Conservation (phyloP, 1,284 basidiomycete species). For the Pterula multifida region DNA sequence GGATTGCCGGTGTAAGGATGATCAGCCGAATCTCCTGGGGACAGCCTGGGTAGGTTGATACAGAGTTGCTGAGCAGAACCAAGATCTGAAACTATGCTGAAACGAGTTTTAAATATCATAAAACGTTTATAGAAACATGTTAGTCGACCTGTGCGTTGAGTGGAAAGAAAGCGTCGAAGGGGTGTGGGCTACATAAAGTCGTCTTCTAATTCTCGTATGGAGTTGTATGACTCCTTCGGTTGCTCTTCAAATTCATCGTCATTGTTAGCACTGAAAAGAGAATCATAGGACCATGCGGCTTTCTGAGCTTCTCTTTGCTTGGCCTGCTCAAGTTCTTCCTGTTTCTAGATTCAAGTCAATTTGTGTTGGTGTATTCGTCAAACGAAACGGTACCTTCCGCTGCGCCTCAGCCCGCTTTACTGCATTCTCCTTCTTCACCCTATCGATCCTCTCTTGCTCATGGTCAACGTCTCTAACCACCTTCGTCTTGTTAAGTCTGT, state of each 20-base stretch:
- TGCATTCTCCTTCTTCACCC: constrained; percentile 67
- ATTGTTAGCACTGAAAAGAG: constrained; percentile 41
- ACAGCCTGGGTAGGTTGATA: too few species aligned
- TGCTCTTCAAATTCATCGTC: constrained; percentile 20
- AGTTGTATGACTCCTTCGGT: constrained; percentile 22
- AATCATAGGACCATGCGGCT: constrained; percentile 66
- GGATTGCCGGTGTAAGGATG: too few species aligned
- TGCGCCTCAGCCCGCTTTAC: constrained; percentile 54
- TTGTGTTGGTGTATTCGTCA: too few species aligned
- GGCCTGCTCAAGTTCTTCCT: constrained; percentile 57
- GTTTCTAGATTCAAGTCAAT: constrained; percentile 35
- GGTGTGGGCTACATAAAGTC: constrained; percentile 50
- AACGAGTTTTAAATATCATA: too few species aligned
- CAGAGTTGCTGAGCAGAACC: too few species aligned
- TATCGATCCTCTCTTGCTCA: constrained; percentile 77
- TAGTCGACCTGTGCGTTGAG: too few species aligned
- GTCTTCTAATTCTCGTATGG: constrained; percentile 55
- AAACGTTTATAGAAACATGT: too few species aligned
- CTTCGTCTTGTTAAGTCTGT: constrained; percentile 93
- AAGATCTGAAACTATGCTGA: too few species aligned
- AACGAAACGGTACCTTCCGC: constrained; percentile 55
- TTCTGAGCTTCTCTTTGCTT: constrained; percentile 64
- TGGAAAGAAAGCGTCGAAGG: too few species aligned
- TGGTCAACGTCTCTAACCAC: constrained; percentile 79
- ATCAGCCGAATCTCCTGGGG: too few species aligned